Percentiles rank a stretch among this genome's conserved stretches.
Conservation (phyloP, 106 monocot species). For the Ottelia alismoides region DNA sequence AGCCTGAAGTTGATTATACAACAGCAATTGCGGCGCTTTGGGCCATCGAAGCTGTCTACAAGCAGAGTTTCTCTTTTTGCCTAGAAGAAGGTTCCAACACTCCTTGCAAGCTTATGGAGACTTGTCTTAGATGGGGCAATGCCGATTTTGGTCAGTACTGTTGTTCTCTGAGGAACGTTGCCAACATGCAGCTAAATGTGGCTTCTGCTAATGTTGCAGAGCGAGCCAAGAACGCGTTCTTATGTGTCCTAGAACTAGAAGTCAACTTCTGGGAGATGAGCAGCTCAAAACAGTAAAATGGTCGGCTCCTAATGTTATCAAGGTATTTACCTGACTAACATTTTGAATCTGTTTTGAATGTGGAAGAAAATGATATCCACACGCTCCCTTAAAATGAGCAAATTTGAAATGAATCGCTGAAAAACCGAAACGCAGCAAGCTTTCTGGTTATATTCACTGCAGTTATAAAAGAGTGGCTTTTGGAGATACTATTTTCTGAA, state of each 20-base stretch:
- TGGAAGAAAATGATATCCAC: no score
- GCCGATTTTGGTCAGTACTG: slow-evolving; percentile 51
- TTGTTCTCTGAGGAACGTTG: slow-evolving; percentile 41
- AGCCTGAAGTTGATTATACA: slow-evolving; percentile 38
- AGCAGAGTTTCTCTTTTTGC: slow-evolving; percentile 71
- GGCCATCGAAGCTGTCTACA: slow-evolving; percentile 82
- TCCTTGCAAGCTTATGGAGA: slow-evolving; percentile 49
- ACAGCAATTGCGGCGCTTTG: slow-evolving; percentile 56
- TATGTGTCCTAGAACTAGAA: slow-evolving; percentile 51
- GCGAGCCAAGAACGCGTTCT: slow-evolving; percentile 50
- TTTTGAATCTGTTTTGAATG: no score
- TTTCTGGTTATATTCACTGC: no score
- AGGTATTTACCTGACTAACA: no score
- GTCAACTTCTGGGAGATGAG: slow-evolving; percentile 86
- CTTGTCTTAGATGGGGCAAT: slow-evolving; percentile 88
- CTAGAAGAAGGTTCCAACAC: slow-evolving; percentile 44
- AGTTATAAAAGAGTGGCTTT: no score
- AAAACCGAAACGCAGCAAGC: no score
- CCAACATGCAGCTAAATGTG: slow-evolving; percentile 39
- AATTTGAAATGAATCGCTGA: no score
- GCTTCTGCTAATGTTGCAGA: slow-evolving; percentile 25
- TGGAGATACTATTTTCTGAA: no score
- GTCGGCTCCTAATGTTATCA: no score
- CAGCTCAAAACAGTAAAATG: no score
- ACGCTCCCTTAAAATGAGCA: no score